phyloP scores from a whole-genome alignment of 2,329 filamentous ascomycete species.

The Diaporthe velutina region DNA sequence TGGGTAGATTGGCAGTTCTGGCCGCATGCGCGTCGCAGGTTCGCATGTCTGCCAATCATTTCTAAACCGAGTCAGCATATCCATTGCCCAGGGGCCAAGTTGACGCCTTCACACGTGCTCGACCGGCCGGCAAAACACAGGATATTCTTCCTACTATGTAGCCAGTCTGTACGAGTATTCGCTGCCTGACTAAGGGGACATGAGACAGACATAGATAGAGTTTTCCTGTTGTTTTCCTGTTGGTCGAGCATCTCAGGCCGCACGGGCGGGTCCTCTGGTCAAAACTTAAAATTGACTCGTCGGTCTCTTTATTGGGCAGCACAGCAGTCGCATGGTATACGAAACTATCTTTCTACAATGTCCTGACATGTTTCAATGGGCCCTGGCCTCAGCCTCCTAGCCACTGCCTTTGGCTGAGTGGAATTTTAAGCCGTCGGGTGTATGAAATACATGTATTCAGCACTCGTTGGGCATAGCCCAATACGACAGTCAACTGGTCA shows the following conservation, averaged over 20 bases:
- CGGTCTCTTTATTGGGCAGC: background rate
- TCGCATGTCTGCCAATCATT: background rate
- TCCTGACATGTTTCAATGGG: background rate
- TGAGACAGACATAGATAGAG: background rate
- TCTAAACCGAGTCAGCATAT: background rate
- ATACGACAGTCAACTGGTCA: background rate
- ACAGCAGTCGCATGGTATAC: background rate
- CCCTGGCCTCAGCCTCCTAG: background rate
- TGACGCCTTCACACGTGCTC: background rate
- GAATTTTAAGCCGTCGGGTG: slow-evolving; percentile 2
- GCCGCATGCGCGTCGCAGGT: background rate
- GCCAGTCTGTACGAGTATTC: background rate
- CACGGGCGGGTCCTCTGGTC: background rate
- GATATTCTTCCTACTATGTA: background rate
- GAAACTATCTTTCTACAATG: background rate
- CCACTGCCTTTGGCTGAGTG: background rate
- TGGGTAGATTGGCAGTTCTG: too few relatives aligned
- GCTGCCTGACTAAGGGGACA: background rate
- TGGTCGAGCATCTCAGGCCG: background rate
- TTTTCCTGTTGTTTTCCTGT: too few relatives aligned
- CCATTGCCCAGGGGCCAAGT: background rate
- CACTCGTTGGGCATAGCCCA: background rate
- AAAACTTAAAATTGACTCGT: background rate
- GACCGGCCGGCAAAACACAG: background rate
- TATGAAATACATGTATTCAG: background rate